phyloP scores from a whole-genome alignment of 2,329 filamentous ascomycete species.

The Paraphoma sp. region DNA sequence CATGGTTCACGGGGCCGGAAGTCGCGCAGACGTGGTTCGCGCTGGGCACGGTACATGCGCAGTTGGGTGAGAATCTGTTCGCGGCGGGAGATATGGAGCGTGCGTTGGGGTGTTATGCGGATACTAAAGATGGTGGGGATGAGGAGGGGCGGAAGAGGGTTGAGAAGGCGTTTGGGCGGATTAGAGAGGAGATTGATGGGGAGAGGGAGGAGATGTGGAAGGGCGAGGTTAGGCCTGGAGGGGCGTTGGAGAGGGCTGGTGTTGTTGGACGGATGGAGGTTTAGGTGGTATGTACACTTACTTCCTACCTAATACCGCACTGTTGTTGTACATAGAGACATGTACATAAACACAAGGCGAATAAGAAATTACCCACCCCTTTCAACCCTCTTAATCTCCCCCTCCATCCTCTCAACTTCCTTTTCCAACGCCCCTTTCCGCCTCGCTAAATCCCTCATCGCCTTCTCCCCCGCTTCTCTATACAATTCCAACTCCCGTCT shows the following conservation, averaged over 20 bases:
- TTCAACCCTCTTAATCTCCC: constrained; percentile 30
- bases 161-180: constrained; percentile 32
- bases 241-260: constrained; percentile 28
- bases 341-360: background rate
- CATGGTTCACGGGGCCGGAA: constrained; percentile 37
- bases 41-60: constrained; percentile 34
- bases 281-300: background rate
- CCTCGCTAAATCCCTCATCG: constrained; percentile 48
- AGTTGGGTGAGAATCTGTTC: constrained; percentile 39
- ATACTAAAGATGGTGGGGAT: background rate
- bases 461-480: constrained; percentile 40
- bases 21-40: constrained; percentile 38
- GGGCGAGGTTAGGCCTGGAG: constrained; percentile 31
- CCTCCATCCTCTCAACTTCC: constrained; percentile 38
- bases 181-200: constrained; percentile 36
- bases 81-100: constrained; percentile 44
- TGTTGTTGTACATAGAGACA: background rate
- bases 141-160: constrained; percentile 19
- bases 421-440: constrained; percentile 48
- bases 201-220: constrained; percentile 33
- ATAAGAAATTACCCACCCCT: background rate
- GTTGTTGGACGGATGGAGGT: constrained; percentile 14
- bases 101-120: constrained; percentile 23
- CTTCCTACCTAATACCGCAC: background rate
- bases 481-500: constrained; percentile 47